Conservation (phyloP, 805 yeast genomes). For the Candida easanensis region DNA sequence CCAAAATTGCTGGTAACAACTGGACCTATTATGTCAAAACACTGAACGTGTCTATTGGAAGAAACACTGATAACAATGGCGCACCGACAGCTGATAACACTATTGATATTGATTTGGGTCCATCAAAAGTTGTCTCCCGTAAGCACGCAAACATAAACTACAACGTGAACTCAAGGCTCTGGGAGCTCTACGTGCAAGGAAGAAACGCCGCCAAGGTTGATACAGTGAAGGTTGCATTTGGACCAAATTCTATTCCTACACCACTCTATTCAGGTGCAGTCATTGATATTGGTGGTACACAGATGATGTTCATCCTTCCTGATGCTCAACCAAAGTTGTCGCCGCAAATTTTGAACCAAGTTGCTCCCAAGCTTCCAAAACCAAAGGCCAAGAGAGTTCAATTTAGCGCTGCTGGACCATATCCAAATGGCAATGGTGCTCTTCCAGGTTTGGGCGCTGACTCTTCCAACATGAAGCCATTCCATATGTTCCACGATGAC, state of each 20-base stretch:
- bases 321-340: slow-evolving; percentile 76
- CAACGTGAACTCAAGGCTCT: slow-evolving; percentile 67
- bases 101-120: slow-evolving; percentile 89
- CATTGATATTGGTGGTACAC: slow-evolving; percentile 93
- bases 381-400: slow-evolving; percentile 24
- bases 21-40: slow-evolving; percentile 95
- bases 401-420: slow-evolving; percentile 1
- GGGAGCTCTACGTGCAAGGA: slow-evolving; percentile 86
- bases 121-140: slow-evolving; percentile 94
- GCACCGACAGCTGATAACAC: slow-evolving; percentile 16
- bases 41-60: slow-evolving; percentile 75
- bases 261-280: slow-evolving; percentile 83
- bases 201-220: slow-evolving; percentile 94
- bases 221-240: slow-evolving; percentile 47
- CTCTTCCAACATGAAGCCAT: slow-evolving; percentile 36
- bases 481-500: slow-evolving; percentile 51
- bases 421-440: background rate
- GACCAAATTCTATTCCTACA: slow-evolving; percentile 44
- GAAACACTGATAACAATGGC: slow-evolving; percentile 53
- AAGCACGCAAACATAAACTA: slow-evolving; percentile 84
- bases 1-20: slow-evolving; percentile 85
- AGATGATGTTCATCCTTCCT: slow-evolving; percentile 98
- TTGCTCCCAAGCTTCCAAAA: slow-evolving; percentile 32
- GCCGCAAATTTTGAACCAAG: slow-evolving; percentile 30
- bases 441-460: slow-evolving; percentile 12